Base-by-base conservation (phyloP, 768 basidiomycete genomes). In the Leccinum olivaceopallidum region DNA sequence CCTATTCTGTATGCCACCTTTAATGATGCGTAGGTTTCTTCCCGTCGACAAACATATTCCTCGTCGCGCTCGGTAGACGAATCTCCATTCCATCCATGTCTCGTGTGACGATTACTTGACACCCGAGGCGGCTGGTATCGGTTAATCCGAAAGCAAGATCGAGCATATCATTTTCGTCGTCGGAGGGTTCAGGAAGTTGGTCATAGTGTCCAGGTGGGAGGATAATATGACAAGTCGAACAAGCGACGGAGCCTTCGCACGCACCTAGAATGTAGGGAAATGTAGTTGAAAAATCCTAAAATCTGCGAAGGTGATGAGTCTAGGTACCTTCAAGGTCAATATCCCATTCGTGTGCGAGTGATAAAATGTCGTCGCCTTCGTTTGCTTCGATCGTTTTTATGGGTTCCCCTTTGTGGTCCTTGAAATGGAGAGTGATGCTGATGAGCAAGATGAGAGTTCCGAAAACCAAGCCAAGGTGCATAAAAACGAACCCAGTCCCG, bases 121-220 rank as follows among this genome's bases (percentile, higher is more conserved):
- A 91, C 0, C 90, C 90, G 20, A 92, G 76, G 10, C 87, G 80
- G 63, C 90, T 96, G 66, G 96, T 98, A 69, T 98, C 96, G 1
- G 94, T 95, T 56, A 98, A 80, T 0, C 94, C 97, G 68, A 98
- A 98, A 4, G 96, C 96, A 83, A 98, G 92, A 74, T 98, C 96
- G 42, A 99, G 83, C 94, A 95, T 95, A 68, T 94, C 95, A 69
- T 98, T 99, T 77, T 99, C 96, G 71, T 99, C 96, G 65, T 98
- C 96, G 58, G 91, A 91, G 5, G 96, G 95, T 69, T 98, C 96
- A 2, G 92, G 89, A 3, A 98, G 82, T 52, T 83, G 72, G 73
- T 98, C 92, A 72, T 95, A 98, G 61, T 87, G 81, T 68, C 94
- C 65, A 28, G 63, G 69, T 30, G 62, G 65, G 34, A 72, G 66